Evolutionary conservation across 2,329 filamentous ascomycete species (phyloP), one percentile per base, ranked within the genome.

Genomic region (Colletotrichum limetticola): DNA sequence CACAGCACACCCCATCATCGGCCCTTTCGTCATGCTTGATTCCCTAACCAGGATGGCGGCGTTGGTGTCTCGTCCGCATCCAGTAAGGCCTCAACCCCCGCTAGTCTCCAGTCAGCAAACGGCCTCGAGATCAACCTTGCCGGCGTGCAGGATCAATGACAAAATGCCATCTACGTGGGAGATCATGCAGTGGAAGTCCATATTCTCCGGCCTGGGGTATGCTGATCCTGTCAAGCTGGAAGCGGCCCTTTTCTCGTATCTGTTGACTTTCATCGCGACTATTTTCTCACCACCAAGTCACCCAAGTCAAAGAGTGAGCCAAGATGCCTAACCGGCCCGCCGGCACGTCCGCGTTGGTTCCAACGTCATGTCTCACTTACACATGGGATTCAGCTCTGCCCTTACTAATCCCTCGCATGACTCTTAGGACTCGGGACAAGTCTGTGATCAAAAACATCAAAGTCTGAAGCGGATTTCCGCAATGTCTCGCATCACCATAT

Each of bases 321-420:
- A 71, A 71, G 68, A 37, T 49, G 32, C 4, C 22, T n/a, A 26
- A 28, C 28, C 64, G 57, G 68, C 22, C 49, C 22, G 32, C 37
- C 64, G 68, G 64, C 68, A 62, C 35, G 26, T 19, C 14, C 28
- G 49, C 11, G 65, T 55, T 68, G 52, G 26, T 42, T 42, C 46
- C 68, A 71, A 68, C 64, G 68, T 71, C 68, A 68, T 68, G 64
- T 62, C 58, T 68, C 14, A 22, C 28, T 28, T 7, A 32, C 28
- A 42, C 16, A 55, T 35, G 46, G 46, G n/a, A 24, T 49, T 46
- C 42, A n/a, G 30, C 26, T 58, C 56, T 42, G 16, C 5, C 11
- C 49, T 26, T 49, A 16, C 30, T 30, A 28, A n/a, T 46, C 55
- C 64, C 57, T 71, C 28, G 49, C 28, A 22, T 14, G 26, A 62